Evolutionary conservation across 176 grass and related monocot species (phyloP), one percentile per base, ranked within the genome.

Genomic region (Rhynchospora breviuscula): DNA sequence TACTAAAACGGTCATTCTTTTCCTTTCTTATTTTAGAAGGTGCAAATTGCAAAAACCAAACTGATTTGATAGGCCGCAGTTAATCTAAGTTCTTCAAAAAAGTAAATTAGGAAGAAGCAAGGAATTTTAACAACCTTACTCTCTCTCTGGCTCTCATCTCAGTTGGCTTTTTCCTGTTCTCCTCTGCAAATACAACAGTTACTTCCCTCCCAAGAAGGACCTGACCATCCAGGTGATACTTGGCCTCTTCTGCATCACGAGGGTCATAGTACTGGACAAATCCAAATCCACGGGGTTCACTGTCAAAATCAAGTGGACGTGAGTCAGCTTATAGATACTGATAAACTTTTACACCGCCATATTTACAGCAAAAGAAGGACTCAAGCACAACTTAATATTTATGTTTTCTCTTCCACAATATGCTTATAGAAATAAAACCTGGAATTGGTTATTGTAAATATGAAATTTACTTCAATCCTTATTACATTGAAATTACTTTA

Each of bases 141-240:
- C 87, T 81, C 35, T 93, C 95, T 82, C 90, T 87, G 25, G 78
- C 1, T 53, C 89, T 92, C 95, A 98, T 98, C 43, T 94, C 90
- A 80, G 22, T 10, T 26, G 95, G 95, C 23, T 91, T 94, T 87
- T 98, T 98, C 77, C 95, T 89, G 86, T 94, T 93, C 45, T 98
- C 95, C 84, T 98, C 87, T 52, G 95, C 95, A 89, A 93, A 94
- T 61, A 94, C 92, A 84, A 98, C 95, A 58, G 90, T 86, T 84
- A 98, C 48, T 88, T 92, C 89, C 79, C 92, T 88, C 19, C 95
- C 95, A 79, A 97, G 89, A 72, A 97, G 84, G 8, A 92, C 40
- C 53, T 97, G 90, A 59, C 92, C 90, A 84, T 97, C 92, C 95
- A 94, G 92, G 81, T 97, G 89, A 47, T 91, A 90, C 78, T 97